These are phyloP conservation scores for Phylloporus sp. DNA, from an alignment of 768 basidiomycete genomes.

Conservation along the genomic window DNA sequence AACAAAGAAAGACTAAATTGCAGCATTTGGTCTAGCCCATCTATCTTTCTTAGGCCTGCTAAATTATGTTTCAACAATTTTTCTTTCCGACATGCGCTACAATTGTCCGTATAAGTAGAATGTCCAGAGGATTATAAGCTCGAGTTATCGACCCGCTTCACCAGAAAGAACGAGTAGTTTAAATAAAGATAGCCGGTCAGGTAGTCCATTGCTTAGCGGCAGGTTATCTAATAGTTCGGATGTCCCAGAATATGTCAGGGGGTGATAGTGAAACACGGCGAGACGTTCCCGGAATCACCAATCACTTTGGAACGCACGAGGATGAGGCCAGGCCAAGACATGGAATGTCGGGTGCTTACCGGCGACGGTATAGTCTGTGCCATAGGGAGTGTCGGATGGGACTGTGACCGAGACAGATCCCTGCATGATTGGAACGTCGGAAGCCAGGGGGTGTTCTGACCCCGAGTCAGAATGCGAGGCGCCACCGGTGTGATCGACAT, in stretches of 20 bases:
- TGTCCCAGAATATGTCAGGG: neutral
- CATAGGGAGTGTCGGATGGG: conserved; percentile 38
- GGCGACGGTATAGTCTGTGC: conserved; percentile 54
- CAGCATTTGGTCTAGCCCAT: no score
- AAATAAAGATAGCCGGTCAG: neutral
- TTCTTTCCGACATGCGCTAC: neutral
- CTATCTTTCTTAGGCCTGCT: no score
- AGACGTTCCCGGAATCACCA: conserved; percentile 64
- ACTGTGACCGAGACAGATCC: conserved; percentile 50
- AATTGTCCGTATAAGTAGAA: conserved; percentile 17
- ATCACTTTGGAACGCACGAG: conserved; percentile 39
- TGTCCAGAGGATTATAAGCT: conserved; percentile 9
- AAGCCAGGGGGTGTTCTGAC: conserved; percentile 54
- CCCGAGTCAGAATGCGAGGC: conserved; percentile 5
- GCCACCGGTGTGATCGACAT: conserved; percentile 13
- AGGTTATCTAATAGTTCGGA: neutral
- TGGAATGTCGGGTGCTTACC: conserved; percentile 38
- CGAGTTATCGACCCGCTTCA: neutral
- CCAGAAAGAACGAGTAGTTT: conserved; percentile 3
- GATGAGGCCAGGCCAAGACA: neutral
- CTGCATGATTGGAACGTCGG: conserved; percentile 45
- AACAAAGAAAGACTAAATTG: conserved; percentile 37
- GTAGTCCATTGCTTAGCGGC: neutral
- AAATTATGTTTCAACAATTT: no score
- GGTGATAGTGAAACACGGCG: conserved; percentile 53